Evolutionary conservation across 371 early-diverging fungal genomes (phyloP), one percentile per base, ranked within the genome.

Genomic region (Lichtheimia ramosa): DNA sequence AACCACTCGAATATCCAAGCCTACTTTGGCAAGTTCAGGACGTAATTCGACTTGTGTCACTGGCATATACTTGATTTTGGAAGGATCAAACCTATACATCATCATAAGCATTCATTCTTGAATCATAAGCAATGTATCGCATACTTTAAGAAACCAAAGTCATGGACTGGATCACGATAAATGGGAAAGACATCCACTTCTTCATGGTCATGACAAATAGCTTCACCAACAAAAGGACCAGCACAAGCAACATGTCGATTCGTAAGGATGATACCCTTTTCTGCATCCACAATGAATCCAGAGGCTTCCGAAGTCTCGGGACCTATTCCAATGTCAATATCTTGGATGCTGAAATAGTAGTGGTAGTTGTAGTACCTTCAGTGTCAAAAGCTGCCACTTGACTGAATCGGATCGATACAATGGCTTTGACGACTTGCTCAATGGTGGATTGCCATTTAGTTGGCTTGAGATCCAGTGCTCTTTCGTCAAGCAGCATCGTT

Each of bases 171-270:
- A 69, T 92, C 92, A 40, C 89, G 83, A 64, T 95, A 96, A 16
- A 96, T 84, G 1, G 95, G 90, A 54, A 74, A 79, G 27, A 94
- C 90, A 64, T 91, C 90, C 0, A 95, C 91, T 65, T 95, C 95
- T 68, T 96, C 97, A 68, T 96, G 92, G 71, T 98, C 90, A 65
- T 91, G 89, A 59, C 91, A 94, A 48, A 95, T 81, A 6, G 93
- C 91, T 69, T 88, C 89, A 20, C 93, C 96, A 1, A 93, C 89
- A 63, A 94, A 89, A 4, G 97, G 98, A 12, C 93, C 97, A 1
- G 94, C 86, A 54, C 92, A 90, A 14, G 92, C 93, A 20, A 96
- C 96, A 62, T 97, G 97, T 13, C 96, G 82, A 71, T 97, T 97
- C 7, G 97, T 90, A 28, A 96, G 82, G 51, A 96, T 92, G 41